phyloP scores from a whole-genome alignment of 1,284 basidiomycete species.

The Tilletia horrida region DNA sequence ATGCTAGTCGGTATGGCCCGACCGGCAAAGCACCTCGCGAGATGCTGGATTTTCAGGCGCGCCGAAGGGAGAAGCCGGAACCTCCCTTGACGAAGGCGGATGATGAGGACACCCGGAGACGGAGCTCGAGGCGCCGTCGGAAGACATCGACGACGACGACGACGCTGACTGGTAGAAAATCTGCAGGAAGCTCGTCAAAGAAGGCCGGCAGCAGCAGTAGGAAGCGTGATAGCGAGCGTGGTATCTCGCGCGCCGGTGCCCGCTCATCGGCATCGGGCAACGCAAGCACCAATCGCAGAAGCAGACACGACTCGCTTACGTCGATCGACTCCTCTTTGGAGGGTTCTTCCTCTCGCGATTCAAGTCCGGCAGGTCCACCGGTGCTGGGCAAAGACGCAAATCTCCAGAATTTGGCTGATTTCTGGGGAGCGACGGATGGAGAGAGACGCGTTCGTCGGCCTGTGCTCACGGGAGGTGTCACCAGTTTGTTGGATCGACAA shows the following conservation, averaged over 20 bases:
- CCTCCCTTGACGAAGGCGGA: constrained; percentile 11
- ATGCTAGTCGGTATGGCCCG: constrained; percentile 1
- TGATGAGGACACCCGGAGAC: constrained; percentile 5
- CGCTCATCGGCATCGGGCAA: no score
- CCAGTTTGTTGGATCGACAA: constrained; percentile 21
- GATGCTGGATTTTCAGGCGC: constrained; percentile 17
- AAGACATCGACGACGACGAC: neutral
- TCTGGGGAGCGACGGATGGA: constrained; percentile 50
- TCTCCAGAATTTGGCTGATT: constrained; percentile 49
- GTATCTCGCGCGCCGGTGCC: no score
- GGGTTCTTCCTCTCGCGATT: constrained; percentile 2
- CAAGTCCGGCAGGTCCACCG: constrained; percentile 42
- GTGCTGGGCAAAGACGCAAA: constrained; percentile 53
- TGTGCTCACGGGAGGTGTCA: constrained; percentile 5
- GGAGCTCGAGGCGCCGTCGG: neutral
- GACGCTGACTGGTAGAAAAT: neutral
- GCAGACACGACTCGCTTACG: neutral
- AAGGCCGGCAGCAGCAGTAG: no score
- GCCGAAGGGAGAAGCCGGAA: constrained; percentile 15
- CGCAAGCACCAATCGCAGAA: neutral
- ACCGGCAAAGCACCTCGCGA: constrained; percentile 11
- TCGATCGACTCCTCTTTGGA: neutral
- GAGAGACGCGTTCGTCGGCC: constrained; percentile 39
- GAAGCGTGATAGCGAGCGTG: no score
- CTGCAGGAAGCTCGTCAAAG: no score